Evolutionary conservation across 306 rosid genomes (phyloP), one percentile per base, ranked within the genome.

Genomic region (Albizia julibrissin): DNA sequence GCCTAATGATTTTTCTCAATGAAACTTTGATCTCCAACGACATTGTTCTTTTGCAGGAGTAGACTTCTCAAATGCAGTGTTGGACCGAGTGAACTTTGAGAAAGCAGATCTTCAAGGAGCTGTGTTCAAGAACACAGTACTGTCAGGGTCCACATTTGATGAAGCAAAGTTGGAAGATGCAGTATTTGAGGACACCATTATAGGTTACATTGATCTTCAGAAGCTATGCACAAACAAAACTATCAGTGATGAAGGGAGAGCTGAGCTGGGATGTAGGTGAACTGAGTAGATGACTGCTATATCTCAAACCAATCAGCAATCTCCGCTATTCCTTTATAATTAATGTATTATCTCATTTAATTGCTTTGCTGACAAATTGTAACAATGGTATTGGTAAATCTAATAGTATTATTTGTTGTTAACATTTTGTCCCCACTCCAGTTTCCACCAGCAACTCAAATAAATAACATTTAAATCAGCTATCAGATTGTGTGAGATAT

Each of bases 31-130:
- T 70, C 16, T 29, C 5, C 50, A 22, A 69, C 77, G 81, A 81
- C 5, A 12, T 26, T 15, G 62, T 31, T 68, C 1, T 72, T 81
- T 72, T 84, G 80, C 90, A 95, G 99, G 97, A 56, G 92, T 86
- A 64, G 88, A 95, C 84, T 95, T 95, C 90, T 79, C 99, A 29
- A 95, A 95, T 81, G 99, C 98, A 16, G 98, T 92, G 5, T 81
- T 95, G 80, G 98, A 95, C 78, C 90, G 98, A 34, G 99, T 95
- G 75, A 93, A 93, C 84, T 95, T 95, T 42, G 91, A 56, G 89
- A 95, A 93, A 85, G 98, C 99, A 16, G 83, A 95, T 88, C 97
- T 95, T 39, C 79, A 89, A 88, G 99, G 98, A 89, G 98, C 97
- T 80, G 76, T 86, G 43, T 95, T 95, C 58, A 89, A 31, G 88